These are phyloP conservation scores for Piedraia hortae DNA, from an alignment of 2,329 filamentous ascomycete genomes.

Conservation along the genomic window DNA sequence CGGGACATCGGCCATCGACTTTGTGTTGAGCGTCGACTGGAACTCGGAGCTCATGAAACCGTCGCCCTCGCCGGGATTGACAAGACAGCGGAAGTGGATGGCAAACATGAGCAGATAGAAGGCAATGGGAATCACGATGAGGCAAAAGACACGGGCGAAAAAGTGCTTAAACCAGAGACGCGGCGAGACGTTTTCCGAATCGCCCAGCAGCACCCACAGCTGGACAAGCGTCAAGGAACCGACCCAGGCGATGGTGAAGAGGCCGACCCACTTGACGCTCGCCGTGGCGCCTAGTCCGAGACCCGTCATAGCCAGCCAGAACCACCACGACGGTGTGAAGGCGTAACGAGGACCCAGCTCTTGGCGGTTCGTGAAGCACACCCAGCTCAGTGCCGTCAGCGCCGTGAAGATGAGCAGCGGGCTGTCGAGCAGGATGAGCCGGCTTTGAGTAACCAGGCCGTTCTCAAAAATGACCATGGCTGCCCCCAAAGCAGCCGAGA, in stretches of 20 bases:
- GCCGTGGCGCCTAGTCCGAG: slow-evolving; percentile 67
- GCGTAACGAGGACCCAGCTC: slow-evolving; percentile 73
- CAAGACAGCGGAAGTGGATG: slow-evolving; percentile 79
- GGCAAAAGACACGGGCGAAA: slow-evolving; percentile 65
- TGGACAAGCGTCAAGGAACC: slow-evolving; percentile 72
- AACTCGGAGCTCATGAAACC: slow-evolving; percentile 99
- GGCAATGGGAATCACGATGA: slow-evolving; percentile 62
- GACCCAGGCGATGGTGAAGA: slow-evolving; percentile 98
- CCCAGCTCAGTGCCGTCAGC: slow-evolving; percentile 70
- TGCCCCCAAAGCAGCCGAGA: slow-evolving; percentile 58
- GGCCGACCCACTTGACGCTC: slow-evolving; percentile 95
- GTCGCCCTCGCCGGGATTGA: slow-evolving; percentile 88
- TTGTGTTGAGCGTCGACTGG: slow-evolving; percentile 87
- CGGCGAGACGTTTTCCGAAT: slow-evolving; percentile 56
- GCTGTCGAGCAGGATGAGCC: slow-evolving; percentile 84
- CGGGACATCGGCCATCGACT: slow-evolving; percentile 83
- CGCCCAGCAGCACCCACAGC: slow-evolving; percentile 82
- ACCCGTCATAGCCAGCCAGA: slow-evolving; percentile 75
- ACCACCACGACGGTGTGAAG: slow-evolving; percentile 85
- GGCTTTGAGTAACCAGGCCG: slow-evolving; percentile 77
- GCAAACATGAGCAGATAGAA: slow-evolving; percentile 97
- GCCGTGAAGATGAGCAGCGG: slow-evolving; percentile 83
- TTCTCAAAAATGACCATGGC: slow-evolving; percentile 89
- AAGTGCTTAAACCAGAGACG: slow-evolving; percentile 84
- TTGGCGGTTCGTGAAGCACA: slow-evolving; percentile 86